A percentile compares a stretch with the other conserved stretches of the same genome.
Conservation (phyloP, 2,329 filamentous ascomycete genomes). For the Drechmeria coniospora region DNA sequence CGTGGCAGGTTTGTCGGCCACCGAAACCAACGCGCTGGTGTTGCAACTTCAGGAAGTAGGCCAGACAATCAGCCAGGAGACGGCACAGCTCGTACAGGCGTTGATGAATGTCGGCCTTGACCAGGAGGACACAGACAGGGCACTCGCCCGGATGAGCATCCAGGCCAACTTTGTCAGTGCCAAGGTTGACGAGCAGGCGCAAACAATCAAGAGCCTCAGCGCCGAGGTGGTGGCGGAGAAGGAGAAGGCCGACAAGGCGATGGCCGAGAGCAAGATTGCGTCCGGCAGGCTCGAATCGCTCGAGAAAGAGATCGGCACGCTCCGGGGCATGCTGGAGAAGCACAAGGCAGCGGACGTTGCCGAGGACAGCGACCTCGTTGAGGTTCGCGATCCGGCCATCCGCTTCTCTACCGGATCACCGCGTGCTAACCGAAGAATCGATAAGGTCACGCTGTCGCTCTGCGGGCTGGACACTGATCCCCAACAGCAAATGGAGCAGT, state of each 20-base stretch:
- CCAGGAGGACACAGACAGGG: conserved; percentile 22
- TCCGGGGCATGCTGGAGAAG: conserved; percentile 12
- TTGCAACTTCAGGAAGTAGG: conserved; percentile 20
- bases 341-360: conserved; percentile 6
- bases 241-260: conserved; percentile 13
- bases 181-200: conserved; percentile 16
- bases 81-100: conserved; percentile 21
- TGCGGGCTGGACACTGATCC: neutral
- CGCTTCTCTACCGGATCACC: conserved; percentile 1
- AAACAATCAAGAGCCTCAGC: conserved; percentile 16
- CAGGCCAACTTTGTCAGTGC: conserved; percentile 21
- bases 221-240: conserved; percentile 16
- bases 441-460: neutral
- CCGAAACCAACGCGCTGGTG: conserved; percentile 19
- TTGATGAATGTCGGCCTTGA: conserved; percentile 21
- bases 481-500: no score
- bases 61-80: conserved; percentile 22
- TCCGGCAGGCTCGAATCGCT: conserved; percentile 13
- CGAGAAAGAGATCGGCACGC: conserved; percentile 12
- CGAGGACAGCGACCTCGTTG: conserved; percentile 14
- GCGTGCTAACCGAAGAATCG: neutral
- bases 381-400: conserved; percentile 11
- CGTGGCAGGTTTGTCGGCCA: conserved; percentile 21
- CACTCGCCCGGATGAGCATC: conserved; percentile 22
- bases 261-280: conserved; percentile 13